These are phyloP conservation scores for Paramecium caudatum DNA, from an alignment of 73 alveolate species.

Conservation along the genomic window DNA sequence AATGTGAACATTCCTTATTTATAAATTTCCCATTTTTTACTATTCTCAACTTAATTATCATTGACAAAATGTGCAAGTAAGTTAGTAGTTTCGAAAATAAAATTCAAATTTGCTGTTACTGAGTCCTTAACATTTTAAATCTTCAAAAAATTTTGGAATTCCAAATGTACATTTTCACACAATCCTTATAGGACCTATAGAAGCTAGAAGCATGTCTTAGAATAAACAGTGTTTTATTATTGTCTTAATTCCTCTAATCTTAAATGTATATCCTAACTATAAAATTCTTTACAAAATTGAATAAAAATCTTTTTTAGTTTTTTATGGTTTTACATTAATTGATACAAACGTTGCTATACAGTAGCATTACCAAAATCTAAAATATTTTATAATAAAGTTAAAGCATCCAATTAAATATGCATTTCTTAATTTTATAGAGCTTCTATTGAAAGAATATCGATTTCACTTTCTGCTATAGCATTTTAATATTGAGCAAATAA, in stretches of 20 bases:
- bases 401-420: background rate
- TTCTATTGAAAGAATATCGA: background rate
- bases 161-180: slow-evolving; percentile 47
- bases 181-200: slow-evolving; percentile 12
- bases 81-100: slow-evolving; percentile 10
- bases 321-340: background rate
- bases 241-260: slow-evolving; percentile 1
- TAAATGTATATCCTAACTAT: background rate
- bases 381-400: background rate
- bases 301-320: slow-evolving; percentile 2
- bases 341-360: background rate
- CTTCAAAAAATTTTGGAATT: background rate
- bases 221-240: background rate
- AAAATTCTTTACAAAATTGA: background rate
- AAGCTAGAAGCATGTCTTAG: background rate
- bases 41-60: slow-evolving; percentile 31
- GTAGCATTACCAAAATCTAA: slow-evolving; percentile 23
- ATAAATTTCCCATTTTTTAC: background rate
- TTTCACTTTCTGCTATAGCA: background rate
- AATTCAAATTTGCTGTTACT: background rate
- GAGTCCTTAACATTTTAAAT: background rate
- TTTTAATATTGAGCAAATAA: background rate
- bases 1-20: background rate
- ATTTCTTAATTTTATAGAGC: background rate
- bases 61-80: background rate